These are phyloP conservation scores for Fusarium drepaniforme DNA, from an alignment of 2,329 filamentous ascomycete species.

Conservation along the genomic window DNA sequence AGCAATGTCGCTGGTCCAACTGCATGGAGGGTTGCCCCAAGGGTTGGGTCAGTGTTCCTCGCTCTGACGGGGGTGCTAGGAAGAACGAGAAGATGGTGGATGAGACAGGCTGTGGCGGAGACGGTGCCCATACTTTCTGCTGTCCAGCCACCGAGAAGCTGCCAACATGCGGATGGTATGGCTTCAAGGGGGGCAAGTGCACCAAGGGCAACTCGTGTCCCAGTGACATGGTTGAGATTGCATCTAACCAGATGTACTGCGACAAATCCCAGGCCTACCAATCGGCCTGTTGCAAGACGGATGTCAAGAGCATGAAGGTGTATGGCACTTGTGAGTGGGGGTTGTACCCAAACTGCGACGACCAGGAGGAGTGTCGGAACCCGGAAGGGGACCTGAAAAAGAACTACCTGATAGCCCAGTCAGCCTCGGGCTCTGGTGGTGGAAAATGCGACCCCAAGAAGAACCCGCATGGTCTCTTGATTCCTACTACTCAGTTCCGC, in stretches of 20 bases:
- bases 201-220: not conserved
- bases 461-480: not conserved
- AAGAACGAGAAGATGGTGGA: constrained; percentile 19
- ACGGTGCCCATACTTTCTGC: constrained; percentile 17
- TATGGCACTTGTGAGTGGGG: constrained; percentile 19
- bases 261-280: constrained; percentile 3
- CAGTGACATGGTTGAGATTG: constrained; percentile 14
- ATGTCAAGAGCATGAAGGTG: constrained; percentile 12
- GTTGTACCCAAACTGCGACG: constrained; percentile 16
- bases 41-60: constrained; percentile 12
- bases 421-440: not conserved
- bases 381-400: not conserved
- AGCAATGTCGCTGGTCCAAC: constrained; percentile 22
- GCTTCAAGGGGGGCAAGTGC: constrained; percentile 6
- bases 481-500: not conserved
- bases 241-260: constrained; percentile 15
- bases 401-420: not conserved
- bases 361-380: not conserved
- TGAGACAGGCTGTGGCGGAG: constrained; percentile 12
- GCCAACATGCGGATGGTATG: constrained; percentile 17
- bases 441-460: not conserved
- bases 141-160: constrained; percentile 9
- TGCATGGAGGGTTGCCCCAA: constrained; percentile 20
- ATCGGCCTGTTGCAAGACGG: constrained; percentile 16
- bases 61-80: not conserved